These are phyloP conservation scores for Tolypocladium amazonense DNA, from an alignment of 2,329 filamentous ascomycete species.

Conservation along the genomic window DNA sequence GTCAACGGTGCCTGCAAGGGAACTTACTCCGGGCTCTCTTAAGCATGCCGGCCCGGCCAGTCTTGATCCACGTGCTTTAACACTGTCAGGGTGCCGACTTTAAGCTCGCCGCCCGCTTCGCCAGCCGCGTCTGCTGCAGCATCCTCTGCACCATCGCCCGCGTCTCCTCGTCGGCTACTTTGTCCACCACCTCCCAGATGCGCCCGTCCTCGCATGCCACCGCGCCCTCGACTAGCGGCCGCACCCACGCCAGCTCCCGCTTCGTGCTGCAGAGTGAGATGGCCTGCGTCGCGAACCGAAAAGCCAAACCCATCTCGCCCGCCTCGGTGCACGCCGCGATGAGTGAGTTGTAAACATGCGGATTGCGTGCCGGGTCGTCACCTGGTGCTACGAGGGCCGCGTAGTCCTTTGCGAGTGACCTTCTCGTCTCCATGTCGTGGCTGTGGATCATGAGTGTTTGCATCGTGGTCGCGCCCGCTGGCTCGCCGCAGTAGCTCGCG, in stretches of 20 bases:
- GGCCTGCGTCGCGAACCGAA: slow-evolving; percentile 16
- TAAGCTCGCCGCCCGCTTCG: neutral
- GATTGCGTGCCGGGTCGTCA: slow-evolving; percentile 5
- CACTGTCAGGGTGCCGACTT: neutral
- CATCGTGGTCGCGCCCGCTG: slow-evolving; percentile 14
- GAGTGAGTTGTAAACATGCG: slow-evolving; percentile 13
- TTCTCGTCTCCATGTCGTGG: slow-evolving; percentile 11
- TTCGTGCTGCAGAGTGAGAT: slow-evolving; percentile 3
- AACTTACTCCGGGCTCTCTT: neutral
- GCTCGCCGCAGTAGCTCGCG: slow-evolving; percentile 16
- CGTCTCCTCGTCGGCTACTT: slow-evolving; percentile 11
- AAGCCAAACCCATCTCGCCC: slow-evolving; percentile 21
- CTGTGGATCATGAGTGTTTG: slow-evolving; percentile 20
- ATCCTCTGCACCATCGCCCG: slow-evolving; percentile 12
- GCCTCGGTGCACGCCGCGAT: slow-evolving; percentile 16
- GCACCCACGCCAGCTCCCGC: slow-evolving; percentile 14
- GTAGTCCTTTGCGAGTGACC: slow-evolving; percentile 19
- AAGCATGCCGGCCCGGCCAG: too few relatives aligned
- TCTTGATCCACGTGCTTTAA: too few relatives aligned
- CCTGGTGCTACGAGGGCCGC: slow-evolving; percentile 8
- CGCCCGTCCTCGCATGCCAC: slow-evolving; percentile 17
- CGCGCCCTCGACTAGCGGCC: slow-evolving; percentile 15
- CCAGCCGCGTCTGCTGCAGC: slow-evolving; percentile 12
- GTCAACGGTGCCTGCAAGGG: neutral
- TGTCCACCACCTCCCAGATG: slow-evolving; percentile 22